These are phyloP conservation scores for Corniculantispora saksenae DNA, from an alignment of 2,329 filamentous ascomycete genomes.

Conservation along the genomic window DNA sequence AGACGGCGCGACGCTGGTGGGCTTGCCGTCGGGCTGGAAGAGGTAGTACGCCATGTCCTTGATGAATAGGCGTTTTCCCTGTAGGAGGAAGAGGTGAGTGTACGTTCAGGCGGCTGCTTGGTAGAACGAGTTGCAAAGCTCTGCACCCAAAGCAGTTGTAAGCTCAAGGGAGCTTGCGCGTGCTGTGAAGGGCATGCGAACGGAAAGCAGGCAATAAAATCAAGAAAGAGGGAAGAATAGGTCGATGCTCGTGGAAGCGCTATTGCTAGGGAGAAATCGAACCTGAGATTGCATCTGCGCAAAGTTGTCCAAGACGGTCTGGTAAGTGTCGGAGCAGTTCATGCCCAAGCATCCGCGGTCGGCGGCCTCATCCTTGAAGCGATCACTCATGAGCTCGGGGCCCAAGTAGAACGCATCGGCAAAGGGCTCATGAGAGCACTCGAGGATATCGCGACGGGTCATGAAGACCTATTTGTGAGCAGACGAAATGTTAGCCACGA, in stretches of 20 bases:
- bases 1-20: conserved; percentile 75
- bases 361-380: conserved; percentile 70
- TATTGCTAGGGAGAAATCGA: conserved; percentile 34
- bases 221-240: too few species aligned
- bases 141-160: too few species aligned
- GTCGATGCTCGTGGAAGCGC: not conserved
- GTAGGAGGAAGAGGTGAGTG: conserved; percentile 31
- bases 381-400: conserved; percentile 78
- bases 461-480: conserved; percentile 90
- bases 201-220: too few species aligned
- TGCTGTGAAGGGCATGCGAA: too few species aligned
- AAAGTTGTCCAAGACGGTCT: conserved; percentile 75
- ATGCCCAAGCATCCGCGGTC: conserved; percentile 64
- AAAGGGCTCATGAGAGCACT: conserved; percentile 92
- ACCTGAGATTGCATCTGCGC: conserved; percentile 74
- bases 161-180: too few species aligned
- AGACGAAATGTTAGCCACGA: not conserved
- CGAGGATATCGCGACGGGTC: conserved; percentile 79
- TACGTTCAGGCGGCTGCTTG: not conserved
- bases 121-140: not conserved
- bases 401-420: conserved; percentile 97
- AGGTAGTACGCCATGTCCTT: conserved; percentile 97
- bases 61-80: conserved; percentile 94
- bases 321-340: conserved; percentile 64
- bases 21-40: conserved; percentile 70